These are phyloP conservation scores for Peribolospora kevripleyi DNA, from an alignment of 768 basidiomycete genomes.

Conservation along the genomic window DNA sequence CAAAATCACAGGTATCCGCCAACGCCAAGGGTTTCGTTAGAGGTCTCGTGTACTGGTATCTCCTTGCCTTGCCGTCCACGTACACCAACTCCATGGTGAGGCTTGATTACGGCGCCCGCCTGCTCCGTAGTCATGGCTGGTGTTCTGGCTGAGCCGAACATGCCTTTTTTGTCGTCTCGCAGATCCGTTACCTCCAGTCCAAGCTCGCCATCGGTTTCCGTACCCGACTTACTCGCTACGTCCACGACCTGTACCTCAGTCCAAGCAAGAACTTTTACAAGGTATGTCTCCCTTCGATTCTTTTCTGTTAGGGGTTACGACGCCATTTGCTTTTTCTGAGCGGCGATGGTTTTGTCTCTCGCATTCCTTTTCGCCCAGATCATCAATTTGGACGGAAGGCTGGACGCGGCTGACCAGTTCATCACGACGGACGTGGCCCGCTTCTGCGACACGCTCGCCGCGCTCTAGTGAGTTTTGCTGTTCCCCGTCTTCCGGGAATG, in stretches of 20 bases:
- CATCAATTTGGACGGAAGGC: constrained; percentile 12
- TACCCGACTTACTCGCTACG: constrained; percentile 63
- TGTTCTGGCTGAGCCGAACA: background rate
- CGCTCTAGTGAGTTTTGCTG: constrained; percentile 50
- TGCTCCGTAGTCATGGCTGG: background rate
- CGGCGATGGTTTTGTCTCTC: too few species aligned
- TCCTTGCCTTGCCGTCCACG: constrained; percentile 70
- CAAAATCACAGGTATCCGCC: constrained; percentile 35
- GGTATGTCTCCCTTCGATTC: background rate
- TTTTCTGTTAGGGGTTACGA: too few species aligned
- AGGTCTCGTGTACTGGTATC: constrained; percentile 69
- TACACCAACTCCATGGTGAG: constrained; percentile 84
- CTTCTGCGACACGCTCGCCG: constrained; percentile 63
- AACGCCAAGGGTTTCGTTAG: constrained; percentile 58
- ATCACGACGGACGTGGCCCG: constrained; percentile 77
- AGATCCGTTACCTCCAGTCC: constrained; percentile 75
- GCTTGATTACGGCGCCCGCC: background rate
- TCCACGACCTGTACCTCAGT: constrained; percentile 74
- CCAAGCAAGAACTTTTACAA: constrained; percentile 22
- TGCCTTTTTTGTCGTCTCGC: background rate
- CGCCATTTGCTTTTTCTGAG: too few species aligned
- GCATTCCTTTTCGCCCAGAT: background rate
- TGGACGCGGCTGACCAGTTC: constrained; percentile 13
- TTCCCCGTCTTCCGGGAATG: background rate
- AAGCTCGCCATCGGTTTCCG: constrained; percentile 60